Conservation (phyloP, 306 rosid genomes). For the Medicago lupulina region DNA sequence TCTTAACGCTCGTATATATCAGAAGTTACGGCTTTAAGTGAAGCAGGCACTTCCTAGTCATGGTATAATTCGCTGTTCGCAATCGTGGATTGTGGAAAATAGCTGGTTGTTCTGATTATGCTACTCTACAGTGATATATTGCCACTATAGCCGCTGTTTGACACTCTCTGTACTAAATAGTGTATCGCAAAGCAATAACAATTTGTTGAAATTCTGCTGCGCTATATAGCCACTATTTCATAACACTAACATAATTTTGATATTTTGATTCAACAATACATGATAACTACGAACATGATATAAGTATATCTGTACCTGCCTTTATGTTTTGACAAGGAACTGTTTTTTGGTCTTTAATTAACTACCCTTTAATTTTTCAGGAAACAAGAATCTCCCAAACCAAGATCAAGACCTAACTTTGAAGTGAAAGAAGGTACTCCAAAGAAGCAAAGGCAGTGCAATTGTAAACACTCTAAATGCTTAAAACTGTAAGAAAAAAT, state of each 20-base stretch:
- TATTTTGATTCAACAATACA: neutral
- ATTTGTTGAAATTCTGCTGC: too few species aligned
- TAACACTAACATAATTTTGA: neutral
- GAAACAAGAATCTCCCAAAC: slow-evolving; percentile 91
- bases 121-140: too few species aligned
- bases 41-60: too few species aligned
- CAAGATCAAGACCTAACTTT: slow-evolving; percentile 74
- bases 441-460: slow-evolving; percentile 97
- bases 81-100: too few species aligned
- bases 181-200: too few species aligned
- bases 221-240: too few species aligned
- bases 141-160: too few species aligned
- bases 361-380: slow-evolving; percentile 57
- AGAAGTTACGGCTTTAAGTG: too few species aligned
- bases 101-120: too few species aligned
- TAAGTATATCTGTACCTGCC: slow-evolving; percentile 23
- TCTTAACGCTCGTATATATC: too few species aligned
- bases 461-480: slow-evolving; percentile 95
- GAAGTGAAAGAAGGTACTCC: slow-evolving; percentile 87
- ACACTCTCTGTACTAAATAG: too few species aligned
- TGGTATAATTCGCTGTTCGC: too few species aligned
- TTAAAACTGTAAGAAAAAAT: slow-evolving; percentile 83
- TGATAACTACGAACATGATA: slow-evolving; percentile 26
- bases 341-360: slow-evolving; percentile 37
- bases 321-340: slow-evolving; percentile 38